Conservation (phyloP, 805 yeast genomes). For the Tetrapisispora iriomotensis region DNA sequence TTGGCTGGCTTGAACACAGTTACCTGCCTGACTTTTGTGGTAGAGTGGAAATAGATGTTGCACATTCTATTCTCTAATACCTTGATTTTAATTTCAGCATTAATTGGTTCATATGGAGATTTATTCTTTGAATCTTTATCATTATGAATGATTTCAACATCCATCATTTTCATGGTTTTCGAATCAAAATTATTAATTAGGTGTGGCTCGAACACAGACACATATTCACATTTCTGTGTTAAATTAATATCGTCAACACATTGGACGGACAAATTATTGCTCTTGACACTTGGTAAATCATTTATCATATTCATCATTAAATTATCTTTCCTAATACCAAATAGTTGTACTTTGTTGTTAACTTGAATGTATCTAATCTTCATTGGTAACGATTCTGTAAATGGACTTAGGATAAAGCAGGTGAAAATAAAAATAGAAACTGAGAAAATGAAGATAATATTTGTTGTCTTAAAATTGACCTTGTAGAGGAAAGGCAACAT, state of each 20-base stretch:
- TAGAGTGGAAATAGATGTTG: conserved; percentile 46
- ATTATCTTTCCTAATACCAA: conserved; percentile 5
- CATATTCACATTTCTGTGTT: conserved; percentile 43
- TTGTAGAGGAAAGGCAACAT: conserved; percentile 62
- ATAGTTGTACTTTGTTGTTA: conserved; percentile 25
- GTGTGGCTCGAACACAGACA: conserved; percentile 25
- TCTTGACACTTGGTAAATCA: conserved; percentile 59
- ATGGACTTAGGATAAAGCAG: conserved; percentile 41
- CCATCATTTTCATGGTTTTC: conserved; percentile 33
- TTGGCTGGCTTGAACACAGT: conserved; percentile 37
- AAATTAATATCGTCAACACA: conserved; percentile 38
- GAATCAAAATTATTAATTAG: conserved; percentile 26
- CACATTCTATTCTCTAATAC: conserved; percentile 60
- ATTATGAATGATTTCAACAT: conserved; percentile 42
- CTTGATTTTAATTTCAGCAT: conserved; percentile 49
- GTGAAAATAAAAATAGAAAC: conserved; percentile 32
- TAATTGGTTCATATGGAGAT: conserved; percentile 53
- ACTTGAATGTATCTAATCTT: conserved; percentile 66
- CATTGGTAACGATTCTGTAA: conserved; percentile 51
- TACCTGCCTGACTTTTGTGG: conserved; percentile 53
- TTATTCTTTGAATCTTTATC: conserved; percentile 35
- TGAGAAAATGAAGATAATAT: conserved; percentile 31
- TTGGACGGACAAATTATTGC: conserved; percentile 17
- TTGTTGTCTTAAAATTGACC: conserved; percentile 38
- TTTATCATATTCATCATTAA: conserved; percentile 35